Evolutionary conservation across 75 land plant species (phyloP), one percentile per base, ranked within the genome.

Genomic region (Ceratopteris richardii): DNA sequence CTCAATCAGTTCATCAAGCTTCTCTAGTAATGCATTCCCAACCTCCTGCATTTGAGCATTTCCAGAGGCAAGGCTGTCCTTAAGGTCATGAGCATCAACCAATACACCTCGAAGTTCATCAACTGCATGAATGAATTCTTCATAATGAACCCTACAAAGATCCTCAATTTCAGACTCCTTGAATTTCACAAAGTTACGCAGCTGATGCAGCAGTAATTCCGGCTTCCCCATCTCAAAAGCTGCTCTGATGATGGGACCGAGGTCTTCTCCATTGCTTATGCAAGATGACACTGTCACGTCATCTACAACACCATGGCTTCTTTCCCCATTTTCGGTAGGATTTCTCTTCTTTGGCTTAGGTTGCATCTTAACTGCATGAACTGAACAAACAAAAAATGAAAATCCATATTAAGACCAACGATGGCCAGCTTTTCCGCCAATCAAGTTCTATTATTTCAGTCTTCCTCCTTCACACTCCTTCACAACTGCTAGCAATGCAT

Each of bases 141-240:
- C 82, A 59, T 95, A 95, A 52, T 95, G 99, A 6, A 78, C 61
- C 66, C 74, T 86, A 56, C 99, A 95, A 0, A 95, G 71, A 25
- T 95, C 99, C 76, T 95, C 99, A 26, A 95, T 95, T 63, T 95
- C 96, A 18, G 66, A 66, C 67, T 95, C 96, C 69, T 95, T 95
- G 64, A 73, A 86, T 73, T 81, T 90, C 16, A 70, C 97, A 41
- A 95, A 77, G 46, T 67, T 63, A 64, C 65, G 70, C 6, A 95
- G 77, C 61, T 90, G 96, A 19, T 84, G 88, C 57, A 95, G 53
- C 23, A 95, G 85, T 1, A 78, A 18, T 40, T 90, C 92, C 7
- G 96, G 96, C 59, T 71, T 83, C 23, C 96, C 98, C 21, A 65
- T 64, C 62, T 94, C 91, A 67, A 94, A 94, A 19, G 90, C 90